Evolutionary conservation across 1,284 basidiomycete species (phyloP).

Genomic region (Chalciporus sp.): DNA sequence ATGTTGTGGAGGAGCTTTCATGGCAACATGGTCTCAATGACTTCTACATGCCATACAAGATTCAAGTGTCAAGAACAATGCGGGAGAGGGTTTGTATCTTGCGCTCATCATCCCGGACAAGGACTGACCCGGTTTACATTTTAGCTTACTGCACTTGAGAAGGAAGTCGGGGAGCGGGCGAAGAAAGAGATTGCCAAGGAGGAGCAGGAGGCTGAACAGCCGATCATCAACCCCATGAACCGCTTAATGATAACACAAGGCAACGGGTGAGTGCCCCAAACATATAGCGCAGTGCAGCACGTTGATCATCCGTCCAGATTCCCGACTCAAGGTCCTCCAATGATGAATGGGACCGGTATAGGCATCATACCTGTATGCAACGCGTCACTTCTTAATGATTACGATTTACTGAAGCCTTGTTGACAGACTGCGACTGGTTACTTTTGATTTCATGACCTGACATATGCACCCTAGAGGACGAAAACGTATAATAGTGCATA

Average conservation of each 20-base stretch:
- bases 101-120: conserved; percentile 2
- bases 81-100: conserved; percentile 58
- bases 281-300: not conserved
- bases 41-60: conserved; percentile 94
- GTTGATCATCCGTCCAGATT: conserved; percentile 34
- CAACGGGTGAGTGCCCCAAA: conserved; percentile 52
- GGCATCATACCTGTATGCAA: conserved; percentile 48
- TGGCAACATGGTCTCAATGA: conserved; percentile 96
- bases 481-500: conserved; percentile 30
- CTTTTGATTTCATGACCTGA: conserved; percentile 16
- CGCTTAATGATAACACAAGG: conserved; percentile 66
- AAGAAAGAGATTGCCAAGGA: conserved; percentile 88
- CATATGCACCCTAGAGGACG: conserved; percentile 8
- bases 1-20: conserved; percentile 91
- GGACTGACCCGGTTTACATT: conserved; percentile 16
- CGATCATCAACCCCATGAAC: conserved; percentile 78
- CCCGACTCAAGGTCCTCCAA: conserved; percentile 45
- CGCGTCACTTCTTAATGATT: not conserved
- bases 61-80: conserved; percentile 81
- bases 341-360: conserved; percentile 44
- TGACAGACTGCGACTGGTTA: conserved; percentile 37
- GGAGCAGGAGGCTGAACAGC: conserved; percentile 77
- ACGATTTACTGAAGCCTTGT: conserved; percentile 12
- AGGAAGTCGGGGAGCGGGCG: conserved; percentile 79
- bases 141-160: conserved; percentile 75